phyloP scores from a whole-genome alignment of 805 yeast genomes.

The Hanseniaspora valbyensis region DNA sequence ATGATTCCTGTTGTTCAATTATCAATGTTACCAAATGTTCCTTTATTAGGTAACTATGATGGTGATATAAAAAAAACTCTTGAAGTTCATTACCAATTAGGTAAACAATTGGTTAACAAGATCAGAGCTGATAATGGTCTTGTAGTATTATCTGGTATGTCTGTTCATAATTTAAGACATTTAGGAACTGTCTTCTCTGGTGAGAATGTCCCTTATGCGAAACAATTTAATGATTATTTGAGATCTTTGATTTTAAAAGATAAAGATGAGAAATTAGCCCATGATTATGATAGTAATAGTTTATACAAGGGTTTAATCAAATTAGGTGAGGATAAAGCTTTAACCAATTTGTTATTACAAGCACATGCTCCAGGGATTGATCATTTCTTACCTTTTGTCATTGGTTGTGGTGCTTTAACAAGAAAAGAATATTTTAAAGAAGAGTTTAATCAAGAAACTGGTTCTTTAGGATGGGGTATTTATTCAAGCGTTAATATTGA shows the following conservation, averaged over 20 bases:
- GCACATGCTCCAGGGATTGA: constrained; percentile 67
- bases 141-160: constrained; percentile 62
- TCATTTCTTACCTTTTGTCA: constrained; percentile 59
- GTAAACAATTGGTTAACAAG: constrained; percentile 40
- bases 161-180: constrained; percentile 65
- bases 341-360: constrained; percentile 31
- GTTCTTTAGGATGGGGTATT: constrained; percentile 60
- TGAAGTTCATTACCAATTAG: constrained; percentile 33
- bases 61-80: constrained; percentile 12
- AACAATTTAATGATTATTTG: constrained; percentile 41
- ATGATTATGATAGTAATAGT: neutral
- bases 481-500: constrained; percentile 38
- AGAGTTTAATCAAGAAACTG: constrained; percentile 35
- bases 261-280: constrained; percentile 25
- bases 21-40: constrained; percentile 34
- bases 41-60: neutral
- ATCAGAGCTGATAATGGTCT: constrained; percentile 44
- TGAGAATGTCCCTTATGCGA: constrained; percentile 37
- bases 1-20: constrained; percentile 32
- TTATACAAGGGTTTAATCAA: constrained; percentile 30
- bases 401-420: constrained; percentile 42
- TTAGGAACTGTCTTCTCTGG: constrained; percentile 24
- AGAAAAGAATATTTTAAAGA: constrained; percentile 32
- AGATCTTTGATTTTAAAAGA: constrained; percentile 29
- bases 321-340: constrained; percentile 26